A percentile compares a stretch with the other conserved stretches of the same genome.
phyloP scores from a whole-genome alignment of 192 early-diverging fungal species.

The Coemansia sp. region DNA sequence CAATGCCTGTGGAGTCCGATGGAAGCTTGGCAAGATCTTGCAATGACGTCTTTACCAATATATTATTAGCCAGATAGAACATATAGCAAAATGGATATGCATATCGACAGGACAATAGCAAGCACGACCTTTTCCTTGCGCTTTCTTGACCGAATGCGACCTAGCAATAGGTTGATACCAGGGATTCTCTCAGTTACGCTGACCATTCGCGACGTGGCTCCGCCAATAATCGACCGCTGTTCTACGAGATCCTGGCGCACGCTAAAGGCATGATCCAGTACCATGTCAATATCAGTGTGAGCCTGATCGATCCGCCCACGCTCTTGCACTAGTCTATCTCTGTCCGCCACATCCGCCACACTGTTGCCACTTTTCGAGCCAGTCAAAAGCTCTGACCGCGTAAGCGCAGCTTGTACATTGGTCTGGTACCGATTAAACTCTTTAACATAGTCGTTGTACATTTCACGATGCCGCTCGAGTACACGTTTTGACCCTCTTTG shows the following conservation, averaged over 20 bases:
- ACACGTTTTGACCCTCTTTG: conserved; percentile 46
- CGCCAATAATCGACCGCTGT: conserved; percentile 37
- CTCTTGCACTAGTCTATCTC: conserved; percentile 45
- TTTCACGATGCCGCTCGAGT: conserved; percentile 46
- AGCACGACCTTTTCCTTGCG: conserved; percentile 56
- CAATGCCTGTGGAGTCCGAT: conserved; percentile 83
- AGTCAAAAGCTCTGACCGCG: conserved; percentile 32
- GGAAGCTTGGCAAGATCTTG: conserved; percentile 80
- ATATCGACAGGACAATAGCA: conserved; percentile 40
- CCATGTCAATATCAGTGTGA: conserved; percentile 55
- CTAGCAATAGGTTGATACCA: conserved; percentile 53
- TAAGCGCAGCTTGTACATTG: conserved; percentile 41
- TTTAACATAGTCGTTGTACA: conserved; percentile 44
- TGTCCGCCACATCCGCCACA: conserved; percentile 20
- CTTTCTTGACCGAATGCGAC: conserved; percentile 51
- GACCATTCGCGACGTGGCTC: conserved; percentile 33
- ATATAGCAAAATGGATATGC: conserved; percentile 44
- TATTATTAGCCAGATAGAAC: conserved; percentile 22
- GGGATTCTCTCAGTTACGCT: conserved; percentile 50
- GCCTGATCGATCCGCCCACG: conserved; percentile 47
- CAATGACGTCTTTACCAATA: conserved; percentile 5
- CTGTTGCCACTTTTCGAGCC: conserved; percentile 2
- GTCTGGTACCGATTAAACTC: conserved; percentile 53
- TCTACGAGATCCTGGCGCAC: conserved; percentile 47
- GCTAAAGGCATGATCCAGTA: conserved; percentile 53